These are phyloP conservation scores for Fusarium sp. DNA, from an alignment of 2,329 filamentous ascomycete species.

Conservation along the genomic window DNA sequence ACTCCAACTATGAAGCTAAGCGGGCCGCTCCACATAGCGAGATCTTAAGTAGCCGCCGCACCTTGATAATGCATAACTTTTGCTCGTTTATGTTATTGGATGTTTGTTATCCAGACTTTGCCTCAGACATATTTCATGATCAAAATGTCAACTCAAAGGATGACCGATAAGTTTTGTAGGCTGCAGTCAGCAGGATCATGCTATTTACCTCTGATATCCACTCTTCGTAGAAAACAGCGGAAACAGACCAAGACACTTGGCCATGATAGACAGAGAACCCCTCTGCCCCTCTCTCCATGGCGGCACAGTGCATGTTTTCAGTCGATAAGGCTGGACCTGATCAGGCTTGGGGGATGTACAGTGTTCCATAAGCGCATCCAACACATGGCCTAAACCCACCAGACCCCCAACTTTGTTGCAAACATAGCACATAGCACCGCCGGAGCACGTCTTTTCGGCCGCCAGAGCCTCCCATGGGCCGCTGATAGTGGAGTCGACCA, in stretches of 20 bases:
- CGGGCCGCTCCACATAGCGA: conserved; percentile 42
- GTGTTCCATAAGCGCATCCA: conserved; percentile 2
- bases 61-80: conserved; percentile 23
- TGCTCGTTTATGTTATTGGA: too few relatives aligned
- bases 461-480: conserved; percentile 29
- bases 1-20: conserved; percentile 26
- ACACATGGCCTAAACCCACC: conserved; percentile 15
- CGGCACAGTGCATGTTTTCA: conserved; percentile 39
- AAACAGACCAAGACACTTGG: conserved; percentile 14
- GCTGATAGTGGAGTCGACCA: conserved; percentile 41
- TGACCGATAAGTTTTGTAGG: not conserved
- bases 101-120: not conserved
- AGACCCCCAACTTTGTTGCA: conserved; percentile 29
- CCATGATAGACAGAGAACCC: conserved; percentile 10
- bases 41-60: conserved; percentile 31
- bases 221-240: conserved; percentile 3
- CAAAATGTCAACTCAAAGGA: too few relatives aligned
- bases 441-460: conserved; percentile 8
- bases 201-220: not conserved
- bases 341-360: conserved; percentile 22
- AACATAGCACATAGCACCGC: conserved; percentile 26
- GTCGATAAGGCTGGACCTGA: conserved; percentile 28
- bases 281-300: conserved; percentile 11
- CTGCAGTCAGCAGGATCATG: not conserved
- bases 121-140: not conserved